Conservation (phyloP, 2,329 filamentous ascomycete genomes). For the Arthroderma sp. region DNA sequence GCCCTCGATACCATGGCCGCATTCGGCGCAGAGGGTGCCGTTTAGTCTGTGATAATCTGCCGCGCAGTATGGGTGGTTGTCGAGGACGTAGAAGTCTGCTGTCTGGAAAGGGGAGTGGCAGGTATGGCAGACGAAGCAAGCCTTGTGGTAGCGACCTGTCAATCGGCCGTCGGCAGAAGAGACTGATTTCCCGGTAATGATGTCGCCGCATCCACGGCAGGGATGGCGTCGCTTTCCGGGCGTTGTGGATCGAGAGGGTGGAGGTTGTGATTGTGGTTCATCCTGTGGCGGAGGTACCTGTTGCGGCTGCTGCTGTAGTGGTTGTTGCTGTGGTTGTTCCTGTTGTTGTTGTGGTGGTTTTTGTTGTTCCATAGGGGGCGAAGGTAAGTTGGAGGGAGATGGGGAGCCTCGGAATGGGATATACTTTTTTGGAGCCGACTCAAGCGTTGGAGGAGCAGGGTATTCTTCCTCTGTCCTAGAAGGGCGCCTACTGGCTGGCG, state of each 20-base stretch:
- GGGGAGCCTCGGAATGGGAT: background rate
- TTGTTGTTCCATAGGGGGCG: background rate
- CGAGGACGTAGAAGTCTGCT: conserved; percentile 80
- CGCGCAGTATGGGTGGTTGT: conserved; percentile 80
- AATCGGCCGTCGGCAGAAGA: conserved; percentile 86
- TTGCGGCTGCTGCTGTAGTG: background rate
- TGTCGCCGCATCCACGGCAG: conserved; percentile 68
- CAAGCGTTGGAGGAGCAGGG: background rate
- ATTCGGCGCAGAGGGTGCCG: conserved; percentile 68
- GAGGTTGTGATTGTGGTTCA: background rate
- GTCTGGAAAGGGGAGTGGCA: conserved; percentile 73
- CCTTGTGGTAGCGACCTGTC: conserved; percentile 87
- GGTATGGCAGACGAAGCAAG: conserved; percentile 82
- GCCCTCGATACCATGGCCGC: conserved; percentile 79
- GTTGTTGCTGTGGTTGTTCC: conserved; percentile 2
- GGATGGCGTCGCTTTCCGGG: conserved; percentile 32
- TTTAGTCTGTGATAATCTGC: conserved; percentile 89
- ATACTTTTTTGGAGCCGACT: conserved; percentile 5
- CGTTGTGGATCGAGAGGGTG: conserved; percentile 2
- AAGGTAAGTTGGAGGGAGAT: background rate
- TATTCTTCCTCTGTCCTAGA: background rate
- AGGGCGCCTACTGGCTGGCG: background rate
- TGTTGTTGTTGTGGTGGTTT: conserved; percentile 5
- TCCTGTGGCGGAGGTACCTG: conserved; percentile 6
- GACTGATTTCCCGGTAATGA: conserved; percentile 81